phyloP scores from a whole-genome alignment of 176 grass and related monocot genomes.

The Musa troglodytarum region DNA sequence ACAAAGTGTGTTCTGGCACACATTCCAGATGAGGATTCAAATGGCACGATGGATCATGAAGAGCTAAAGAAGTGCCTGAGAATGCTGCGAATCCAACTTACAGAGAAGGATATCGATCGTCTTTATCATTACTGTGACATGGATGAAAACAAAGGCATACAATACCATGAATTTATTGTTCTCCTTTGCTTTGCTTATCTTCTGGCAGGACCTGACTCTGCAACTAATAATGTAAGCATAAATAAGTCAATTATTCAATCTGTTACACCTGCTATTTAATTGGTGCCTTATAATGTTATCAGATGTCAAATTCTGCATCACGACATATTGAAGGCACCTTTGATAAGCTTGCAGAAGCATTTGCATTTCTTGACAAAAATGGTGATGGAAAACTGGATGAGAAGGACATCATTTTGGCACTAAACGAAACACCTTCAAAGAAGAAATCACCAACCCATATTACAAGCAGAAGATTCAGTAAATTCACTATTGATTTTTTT shows the following conservation, averaged over 20 bases:
- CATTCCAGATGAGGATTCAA: slow-evolving; percentile 43
- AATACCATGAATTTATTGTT: slow-evolving; percentile 58
- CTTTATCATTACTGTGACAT: slow-evolving; percentile 55
- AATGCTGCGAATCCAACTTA: slow-evolving; percentile 35
- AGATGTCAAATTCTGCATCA: slow-evolving; percentile 41
- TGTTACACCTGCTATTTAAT: too few relatives aligned
- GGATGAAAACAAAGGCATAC: slow-evolving; percentile 44
- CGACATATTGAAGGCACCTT: slow-evolving; percentile 46
- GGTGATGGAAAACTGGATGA: slow-evolving; percentile 41
- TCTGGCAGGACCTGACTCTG: slow-evolving; percentile 29
- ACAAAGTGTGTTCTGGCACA: background rate
- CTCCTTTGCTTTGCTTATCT: slow-evolving; percentile 64
- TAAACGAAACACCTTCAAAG: slow-evolving; percentile 48
- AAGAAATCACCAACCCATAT: slow-evolving; percentile 49
- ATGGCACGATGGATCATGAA: slow-evolving; percentile 48
- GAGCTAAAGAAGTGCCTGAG: slow-evolving; percentile 44
- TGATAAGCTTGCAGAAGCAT: slow-evolving; percentile 52
- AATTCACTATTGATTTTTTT: background rate
- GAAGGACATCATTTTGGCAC: slow-evolving; percentile 41
- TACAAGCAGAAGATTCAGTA: slow-evolving; percentile 48
- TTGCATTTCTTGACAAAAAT: slow-evolving; percentile 59
- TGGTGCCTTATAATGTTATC: background rate
- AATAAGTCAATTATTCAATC: background rate
- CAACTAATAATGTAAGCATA: slow-evolving; percentile 32
- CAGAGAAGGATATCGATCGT: slow-evolving; percentile 30